Evolutionary conservation across 1,139 yeast species (phyloP).

Genomic region (Yamadazyma jaroonii): DNA sequence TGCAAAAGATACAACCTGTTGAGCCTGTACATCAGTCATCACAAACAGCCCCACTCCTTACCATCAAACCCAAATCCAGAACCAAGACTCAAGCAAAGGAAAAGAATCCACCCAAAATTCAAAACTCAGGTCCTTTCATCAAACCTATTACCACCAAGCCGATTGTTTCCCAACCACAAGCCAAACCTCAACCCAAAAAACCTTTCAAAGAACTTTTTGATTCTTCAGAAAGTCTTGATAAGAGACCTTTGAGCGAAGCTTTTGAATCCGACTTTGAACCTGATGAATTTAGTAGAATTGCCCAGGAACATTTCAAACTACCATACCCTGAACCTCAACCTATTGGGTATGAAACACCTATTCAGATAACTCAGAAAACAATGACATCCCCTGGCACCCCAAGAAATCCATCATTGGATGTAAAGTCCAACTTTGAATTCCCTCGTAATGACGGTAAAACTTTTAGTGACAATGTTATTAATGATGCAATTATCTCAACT

Average conservation of each 20-base stretch:
- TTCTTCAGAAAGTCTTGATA: slow-evolving; percentile 12
- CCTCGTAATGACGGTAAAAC: slow-evolving; percentile 6
- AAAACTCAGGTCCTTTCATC: not conserved
- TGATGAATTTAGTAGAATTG: not conserved
- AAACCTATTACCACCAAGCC: not conserved
- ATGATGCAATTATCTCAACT: not conserved
- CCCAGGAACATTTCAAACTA: not conserved
- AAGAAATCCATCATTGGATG: slow-evolving; percentile 15
- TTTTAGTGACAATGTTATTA: not conserved
- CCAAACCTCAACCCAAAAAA: slow-evolving; percentile 3
- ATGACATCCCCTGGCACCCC: not conserved
- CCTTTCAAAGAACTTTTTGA: slow-evolving; percentile 14
- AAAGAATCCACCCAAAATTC: not conserved
- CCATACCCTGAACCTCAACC: not conserved
- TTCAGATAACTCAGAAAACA: not conserved
- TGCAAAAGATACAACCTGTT: slow-evolving; percentile 1
- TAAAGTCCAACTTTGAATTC: slow-evolving; percentile 17
- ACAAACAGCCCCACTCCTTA: slow-evolving; percentile 1
- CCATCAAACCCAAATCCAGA: not conserved
- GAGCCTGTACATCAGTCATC: slow-evolving; percentile 2
- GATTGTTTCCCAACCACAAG: not conserved
- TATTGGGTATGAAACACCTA: no score
- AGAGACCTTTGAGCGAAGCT: not conserved
- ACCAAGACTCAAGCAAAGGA: not conserved
- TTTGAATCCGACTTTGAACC: slow-evolving; percentile 1